A percentile compares a stretch with the other conserved stretches of the same genome.
phyloP scores from a whole-genome alignment of 179 eudicot genomes.

The Corrigiola litoralis region DNA sequence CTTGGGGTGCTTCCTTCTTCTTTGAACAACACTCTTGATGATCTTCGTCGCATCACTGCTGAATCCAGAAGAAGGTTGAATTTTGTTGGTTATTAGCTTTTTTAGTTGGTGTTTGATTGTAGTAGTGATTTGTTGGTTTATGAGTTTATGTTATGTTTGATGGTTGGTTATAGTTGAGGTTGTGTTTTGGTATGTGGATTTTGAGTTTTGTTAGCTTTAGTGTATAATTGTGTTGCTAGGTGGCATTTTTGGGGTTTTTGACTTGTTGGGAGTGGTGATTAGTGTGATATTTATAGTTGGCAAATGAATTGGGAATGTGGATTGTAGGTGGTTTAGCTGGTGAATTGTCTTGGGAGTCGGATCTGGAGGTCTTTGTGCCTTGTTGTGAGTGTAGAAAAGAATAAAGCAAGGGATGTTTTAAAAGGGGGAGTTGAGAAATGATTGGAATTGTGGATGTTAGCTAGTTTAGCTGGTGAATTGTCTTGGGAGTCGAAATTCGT shows the following conservation, averaged over 20 bases:
- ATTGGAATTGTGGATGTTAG: not conserved
- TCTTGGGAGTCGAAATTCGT: not conserved
- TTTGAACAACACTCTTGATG: slow-evolving; percentile 46
- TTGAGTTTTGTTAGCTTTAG: not conserved
- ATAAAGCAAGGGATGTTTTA: too few relatives aligned
- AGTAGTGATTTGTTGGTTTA: not conserved
- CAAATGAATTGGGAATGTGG: too few relatives aligned
- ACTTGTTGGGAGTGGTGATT: not conserved
- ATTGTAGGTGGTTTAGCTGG: not conserved
- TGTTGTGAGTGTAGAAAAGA: too few relatives aligned
- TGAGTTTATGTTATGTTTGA: slow-evolving; percentile 1
- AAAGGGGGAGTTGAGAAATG: too few relatives aligned
- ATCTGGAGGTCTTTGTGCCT: too few relatives aligned
- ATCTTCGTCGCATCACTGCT: slow-evolving; percentile 79
- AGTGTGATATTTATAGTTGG: too few relatives aligned
- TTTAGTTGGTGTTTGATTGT: not conserved
- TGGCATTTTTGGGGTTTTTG: not conserved
- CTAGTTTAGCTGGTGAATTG: not conserved
- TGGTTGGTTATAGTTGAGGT: not conserved
- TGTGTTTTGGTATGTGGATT: not conserved
- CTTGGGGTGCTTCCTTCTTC: slow-evolving; percentile 80
- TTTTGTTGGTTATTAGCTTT: not conserved
- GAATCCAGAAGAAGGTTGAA: slow-evolving; percentile 77
- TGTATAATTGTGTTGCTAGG: not conserved
- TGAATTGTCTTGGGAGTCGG: not conserved